Percentiles rank a stretch among this genome's conserved stretches.
Evolutionary conservation across 129 eudicot genomes (phyloP).

Genomic region (Helichrysum umbraculigerum): DNA sequence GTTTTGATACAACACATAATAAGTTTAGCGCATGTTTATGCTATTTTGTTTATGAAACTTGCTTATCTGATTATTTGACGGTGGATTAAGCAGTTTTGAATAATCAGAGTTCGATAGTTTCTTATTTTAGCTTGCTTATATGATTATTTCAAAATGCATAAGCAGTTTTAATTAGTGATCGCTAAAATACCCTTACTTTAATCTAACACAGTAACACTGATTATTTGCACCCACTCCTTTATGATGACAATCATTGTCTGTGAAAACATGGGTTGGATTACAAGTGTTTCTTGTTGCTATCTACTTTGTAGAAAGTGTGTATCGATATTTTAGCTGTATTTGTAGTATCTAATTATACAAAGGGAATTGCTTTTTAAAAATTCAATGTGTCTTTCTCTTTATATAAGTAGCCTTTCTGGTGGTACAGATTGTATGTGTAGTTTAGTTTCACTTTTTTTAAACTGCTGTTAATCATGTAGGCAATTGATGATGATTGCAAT

Average conservation of each 20-base stretch:
- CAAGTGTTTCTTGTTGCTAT: neutral
- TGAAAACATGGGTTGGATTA: neutral
- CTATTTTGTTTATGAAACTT: too few relatives aligned
- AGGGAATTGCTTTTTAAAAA: neutral
- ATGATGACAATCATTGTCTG: neutral
- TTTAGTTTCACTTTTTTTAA: neutral
- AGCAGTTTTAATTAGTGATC: too few relatives aligned
- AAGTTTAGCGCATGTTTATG: too few relatives aligned
- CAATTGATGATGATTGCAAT: constrained; percentile 96
- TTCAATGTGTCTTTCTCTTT: neutral
- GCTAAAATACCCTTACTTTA: neutral
- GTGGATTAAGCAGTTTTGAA: too few relatives aligned
- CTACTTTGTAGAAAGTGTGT: neutral
- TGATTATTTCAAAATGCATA: too few relatives aligned
- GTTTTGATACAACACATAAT: too few relatives aligned
- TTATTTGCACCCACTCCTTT: neutral
- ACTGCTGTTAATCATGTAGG: constrained; percentile 39
- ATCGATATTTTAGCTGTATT: constrained; percentile 1
- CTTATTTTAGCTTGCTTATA: too few relatives aligned
- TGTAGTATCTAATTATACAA: neutral
- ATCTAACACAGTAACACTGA: neutral
- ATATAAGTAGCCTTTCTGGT: neutral
- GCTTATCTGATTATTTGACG: too few relatives aligned
- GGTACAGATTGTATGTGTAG: neutral
- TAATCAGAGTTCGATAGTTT: too few relatives aligned